Conservation (phyloP, 495 filamentous ascomycete species). For the Peziza echinospora region DNA sequence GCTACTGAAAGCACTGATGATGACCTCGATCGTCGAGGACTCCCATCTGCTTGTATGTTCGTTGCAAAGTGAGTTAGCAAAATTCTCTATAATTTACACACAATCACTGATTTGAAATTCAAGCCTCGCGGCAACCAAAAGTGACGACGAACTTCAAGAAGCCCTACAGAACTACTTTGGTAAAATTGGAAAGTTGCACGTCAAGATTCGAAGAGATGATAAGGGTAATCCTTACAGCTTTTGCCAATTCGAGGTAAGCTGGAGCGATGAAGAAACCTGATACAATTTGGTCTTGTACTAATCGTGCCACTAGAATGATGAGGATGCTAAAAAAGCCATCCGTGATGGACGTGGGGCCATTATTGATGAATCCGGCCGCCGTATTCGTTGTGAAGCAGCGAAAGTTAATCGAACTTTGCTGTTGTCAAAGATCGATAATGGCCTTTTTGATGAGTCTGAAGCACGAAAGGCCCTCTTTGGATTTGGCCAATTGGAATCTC, state of each 20-base stretch:
- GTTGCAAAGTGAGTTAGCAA: constrained; percentile 15
- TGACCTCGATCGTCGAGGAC: constrained; percentile 14
- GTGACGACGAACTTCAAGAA: constrained; percentile 17
- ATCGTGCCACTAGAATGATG: constrained; percentile 9
- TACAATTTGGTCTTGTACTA: background rate
- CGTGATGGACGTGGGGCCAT: constrained; percentile 14
- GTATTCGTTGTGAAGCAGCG: constrained; percentile 17
- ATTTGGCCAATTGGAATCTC: constrained; percentile 13
- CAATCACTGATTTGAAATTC: too few relatives aligned
- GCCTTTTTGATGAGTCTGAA: constrained; percentile 8
- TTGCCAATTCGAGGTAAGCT: constrained; percentile 16
- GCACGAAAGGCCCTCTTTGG: constrained; percentile 13
- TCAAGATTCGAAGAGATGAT: constrained; percentile 17
- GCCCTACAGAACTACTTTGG: constrained; percentile 13
- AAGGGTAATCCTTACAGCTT: constrained; percentile 19
- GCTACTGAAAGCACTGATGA: background rate
- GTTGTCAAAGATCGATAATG: constrained; percentile 10
- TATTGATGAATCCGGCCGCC: constrained; percentile 15
- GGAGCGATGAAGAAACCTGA: too few relatives aligned
- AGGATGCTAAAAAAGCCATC: constrained; percentile 14
- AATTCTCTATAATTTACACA: too few relatives aligned
- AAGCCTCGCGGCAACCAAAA: constrained; percentile 15
- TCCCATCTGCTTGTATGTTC: constrained; percentile 18
- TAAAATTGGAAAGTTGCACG: constrained; percentile 15
- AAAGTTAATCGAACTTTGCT: constrained; percentile 18